These are phyloP conservation scores for Myriosclerotinia scirpicola DNA, from an alignment of 2,329 filamentous ascomycete species.

Conservation along the genomic window DNA sequence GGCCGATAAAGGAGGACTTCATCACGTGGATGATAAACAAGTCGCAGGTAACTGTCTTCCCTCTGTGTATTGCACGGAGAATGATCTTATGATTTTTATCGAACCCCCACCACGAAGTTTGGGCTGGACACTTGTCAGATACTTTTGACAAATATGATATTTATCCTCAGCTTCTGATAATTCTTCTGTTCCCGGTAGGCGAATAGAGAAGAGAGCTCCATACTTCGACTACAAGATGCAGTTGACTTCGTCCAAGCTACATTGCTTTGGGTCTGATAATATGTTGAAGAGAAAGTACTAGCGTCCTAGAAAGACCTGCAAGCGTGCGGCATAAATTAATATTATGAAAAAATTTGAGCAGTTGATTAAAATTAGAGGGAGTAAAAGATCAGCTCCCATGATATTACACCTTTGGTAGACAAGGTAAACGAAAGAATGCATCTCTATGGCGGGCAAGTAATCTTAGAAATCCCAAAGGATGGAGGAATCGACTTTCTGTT, in stretches of 20 bases:
- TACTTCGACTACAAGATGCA: not conserved
- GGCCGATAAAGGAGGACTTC: not conserved
- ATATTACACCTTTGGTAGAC: not conserved
- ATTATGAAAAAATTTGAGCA: not conserved
- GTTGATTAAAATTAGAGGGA: not conserved
- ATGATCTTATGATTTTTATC: not conserved
- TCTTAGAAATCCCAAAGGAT: not conserved
- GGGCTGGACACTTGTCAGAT: not conserved
- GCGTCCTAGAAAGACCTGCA: not conserved
- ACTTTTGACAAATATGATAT: slow-evolving; percentile 11
- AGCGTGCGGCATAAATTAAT: not conserved
- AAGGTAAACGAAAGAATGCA: not conserved
- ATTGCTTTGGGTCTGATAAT: not conserved
- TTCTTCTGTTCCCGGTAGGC: not conserved
- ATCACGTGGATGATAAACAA: slow-evolving; percentile 13
- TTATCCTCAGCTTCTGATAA: not conserved
- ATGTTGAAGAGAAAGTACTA: not conserved
- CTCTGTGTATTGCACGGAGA: slow-evolving; percentile 1
- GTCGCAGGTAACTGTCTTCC: not conserved
- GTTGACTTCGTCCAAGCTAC: not conserved
- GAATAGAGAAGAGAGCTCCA: not conserved
- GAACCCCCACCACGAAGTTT: slow-evolving; percentile 6
- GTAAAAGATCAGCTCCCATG: not conserved
- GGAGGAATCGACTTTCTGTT: not conserved
- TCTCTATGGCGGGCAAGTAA: not conserved